A percentile compares a stretch with the other conserved stretches of the same genome.
phyloP scores from a whole-genome alignment of 2,329 filamentous ascomycete species.

The Chrysoporthe austroafricana region DNA sequence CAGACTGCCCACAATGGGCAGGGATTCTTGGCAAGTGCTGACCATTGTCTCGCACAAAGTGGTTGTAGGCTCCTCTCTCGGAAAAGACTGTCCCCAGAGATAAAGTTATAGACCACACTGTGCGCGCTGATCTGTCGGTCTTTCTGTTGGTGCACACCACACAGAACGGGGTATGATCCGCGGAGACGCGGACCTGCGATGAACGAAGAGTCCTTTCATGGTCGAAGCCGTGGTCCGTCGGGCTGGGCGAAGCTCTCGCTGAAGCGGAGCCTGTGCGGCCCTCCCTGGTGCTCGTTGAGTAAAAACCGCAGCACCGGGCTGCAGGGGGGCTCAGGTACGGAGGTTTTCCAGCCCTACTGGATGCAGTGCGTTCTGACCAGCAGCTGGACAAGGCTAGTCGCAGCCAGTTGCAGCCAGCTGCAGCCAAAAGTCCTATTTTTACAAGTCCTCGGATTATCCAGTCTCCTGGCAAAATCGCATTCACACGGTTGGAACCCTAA shows the following conservation, averaged over 20 bases:
- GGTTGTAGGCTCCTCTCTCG: neutral
- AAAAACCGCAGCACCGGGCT: neutral
- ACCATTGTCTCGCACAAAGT: slow-evolving; percentile 1
- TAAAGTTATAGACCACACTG: neutral
- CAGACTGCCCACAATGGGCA: neutral
- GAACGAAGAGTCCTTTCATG: slow-evolving; percentile 1
- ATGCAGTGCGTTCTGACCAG: slow-evolving; percentile 13
- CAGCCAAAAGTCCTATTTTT: slow-evolving; percentile 27
- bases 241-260: neutral
- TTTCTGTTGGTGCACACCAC: slow-evolving; percentile 3
- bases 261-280: neutral
- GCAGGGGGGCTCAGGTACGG: slow-evolving; percentile 3
- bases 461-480: neutral
- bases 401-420: neutral
- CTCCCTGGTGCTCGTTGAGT: neutral
- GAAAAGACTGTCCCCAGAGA: neutral
- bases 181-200: neutral
- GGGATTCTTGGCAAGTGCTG: slow-evolving; percentile 7
- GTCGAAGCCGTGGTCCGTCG: neutral
- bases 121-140: slow-evolving; percentile 6
- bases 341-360: slow-evolving; percentile 10
- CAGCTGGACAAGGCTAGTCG: slow-evolving; percentile 8
- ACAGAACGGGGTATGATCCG: slow-evolving; percentile 5
- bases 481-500: neutral
- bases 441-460: slow-evolving; percentile 14